Conservation (phyloP, 768 basidiomycete species). For the Pleurotus citrinopileatus region DNA sequence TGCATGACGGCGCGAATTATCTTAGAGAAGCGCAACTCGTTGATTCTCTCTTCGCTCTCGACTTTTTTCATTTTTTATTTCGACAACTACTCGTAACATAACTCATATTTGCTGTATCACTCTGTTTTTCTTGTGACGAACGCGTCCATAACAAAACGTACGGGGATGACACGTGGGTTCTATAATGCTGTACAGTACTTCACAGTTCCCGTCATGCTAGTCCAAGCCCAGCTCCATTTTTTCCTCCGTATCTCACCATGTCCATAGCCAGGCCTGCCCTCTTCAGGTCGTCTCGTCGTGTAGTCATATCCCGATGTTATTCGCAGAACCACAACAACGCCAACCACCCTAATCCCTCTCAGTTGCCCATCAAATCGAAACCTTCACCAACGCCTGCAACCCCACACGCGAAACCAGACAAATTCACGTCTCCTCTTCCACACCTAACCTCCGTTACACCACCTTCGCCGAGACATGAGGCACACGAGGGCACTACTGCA, state of each 20-base stretch:
- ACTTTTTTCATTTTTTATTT: slow-evolving; percentile 11
- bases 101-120: slow-evolving; percentile 9
- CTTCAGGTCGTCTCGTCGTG: not conserved
- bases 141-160: too few relatives aligned
- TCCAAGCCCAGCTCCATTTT: not conserved
- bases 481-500: slow-evolving; percentile 36
- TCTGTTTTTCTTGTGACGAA: slow-evolving; percentile 13
- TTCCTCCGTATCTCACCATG: not conserved
- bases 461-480: slow-evolving; percentile 33
- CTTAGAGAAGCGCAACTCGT: not conserved
- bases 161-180: not conserved
- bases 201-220: not conserved
- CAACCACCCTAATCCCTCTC: not conserved
- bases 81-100: slow-evolving; percentile 6
- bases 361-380: not conserved
- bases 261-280: not conserved
- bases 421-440: not conserved
- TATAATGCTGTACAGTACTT: not conserved
- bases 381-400: not conserved
- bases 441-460: slow-evolving; percentile 6
- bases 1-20: slow-evolving; percentile 8
- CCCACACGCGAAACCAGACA: not conserved
- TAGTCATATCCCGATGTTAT: not conserved
- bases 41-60: slow-evolving; percentile 7
- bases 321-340: not conserved